phyloP scores from a whole-genome alignment of 306 rosid genomes.

The Cicer cuneatum region DNA sequence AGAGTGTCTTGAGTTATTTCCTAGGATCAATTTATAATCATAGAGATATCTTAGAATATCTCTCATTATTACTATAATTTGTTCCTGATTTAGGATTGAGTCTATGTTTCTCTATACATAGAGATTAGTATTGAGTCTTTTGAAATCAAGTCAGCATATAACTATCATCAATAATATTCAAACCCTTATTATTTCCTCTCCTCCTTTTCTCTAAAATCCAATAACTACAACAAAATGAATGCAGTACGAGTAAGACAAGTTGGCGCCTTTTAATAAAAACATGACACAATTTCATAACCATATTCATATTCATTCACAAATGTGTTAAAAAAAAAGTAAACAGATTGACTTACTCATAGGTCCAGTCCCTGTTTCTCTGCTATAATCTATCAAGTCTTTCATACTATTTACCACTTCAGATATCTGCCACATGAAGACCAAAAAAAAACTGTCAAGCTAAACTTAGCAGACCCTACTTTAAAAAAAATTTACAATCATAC shows the following conservation, averaged over 20 bases:
- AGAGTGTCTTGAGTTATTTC: no score
- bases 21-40: no score
- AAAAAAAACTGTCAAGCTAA: neutral
- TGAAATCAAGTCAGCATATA: neutral
- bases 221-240: neutral
- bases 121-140: no score
- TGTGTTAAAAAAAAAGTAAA: conserved; percentile 23
- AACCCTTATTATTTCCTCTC: no score
- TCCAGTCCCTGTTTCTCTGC: conserved; percentile 82
- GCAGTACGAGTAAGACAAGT: neutral
- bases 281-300: conserved; percentile 21
- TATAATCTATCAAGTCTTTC: conserved; percentile 98
- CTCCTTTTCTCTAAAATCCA: no score
- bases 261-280: conserved; percentile 22
- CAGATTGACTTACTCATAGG: conserved; percentile 81
- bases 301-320: conserved; percentile 31
- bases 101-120: no score
- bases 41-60: no score
- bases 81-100: no score
- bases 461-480: neutral
- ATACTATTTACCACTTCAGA: conserved; percentile 96
- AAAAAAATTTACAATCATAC: neutral
- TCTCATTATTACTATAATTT: no score
- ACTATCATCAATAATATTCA: no score
- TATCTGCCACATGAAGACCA: conserved; percentile 60